These are phyloP conservation scores for Thermoascus crustaceus DNA, from an alignment of 2,329 filamentous ascomycete genomes.

Conservation along the genomic window DNA sequence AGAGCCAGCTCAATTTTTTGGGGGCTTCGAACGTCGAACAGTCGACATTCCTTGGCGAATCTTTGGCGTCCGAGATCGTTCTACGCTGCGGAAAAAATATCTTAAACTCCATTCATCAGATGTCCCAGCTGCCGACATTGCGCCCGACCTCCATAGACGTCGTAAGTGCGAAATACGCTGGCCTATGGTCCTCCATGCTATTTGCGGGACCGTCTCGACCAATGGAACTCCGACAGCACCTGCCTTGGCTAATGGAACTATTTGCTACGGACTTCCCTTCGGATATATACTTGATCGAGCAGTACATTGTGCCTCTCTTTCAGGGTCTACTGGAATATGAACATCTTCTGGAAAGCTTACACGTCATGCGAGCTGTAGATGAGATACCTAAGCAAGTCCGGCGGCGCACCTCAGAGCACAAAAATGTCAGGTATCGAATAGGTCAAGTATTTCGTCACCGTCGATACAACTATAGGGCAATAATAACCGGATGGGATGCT, in stretches of 20 bases:
- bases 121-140: slow-evolving; percentile 25
- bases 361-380: slow-evolving; percentile 50
- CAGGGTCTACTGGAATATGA: slow-evolving; percentile 43
- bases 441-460: slow-evolving; percentile 80
- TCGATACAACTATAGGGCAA: slow-evolving; percentile 68
- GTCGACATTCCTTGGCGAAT: slow-evolving; percentile 53
- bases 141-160: slow-evolving; percentile 41
- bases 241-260: slow-evolving; percentile 57
- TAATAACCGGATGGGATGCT: slow-evolving; percentile 81
- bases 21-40: slow-evolving; percentile 33
- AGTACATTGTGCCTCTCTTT: slow-evolving; percentile 58
- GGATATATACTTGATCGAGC: slow-evolving; percentile 63
- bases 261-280: slow-evolving; percentile 60
- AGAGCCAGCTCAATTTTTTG: slow-evolving; percentile 49
- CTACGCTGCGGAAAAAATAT: slow-evolving; percentile 75
- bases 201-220: slow-evolving; percentile 36
- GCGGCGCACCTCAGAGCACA: slow-evolving; percentile 24
- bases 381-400: slow-evolving; percentile 45
- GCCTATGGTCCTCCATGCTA: slow-evolving; percentile 62
- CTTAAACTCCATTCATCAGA: slow-evolving; percentile 57
- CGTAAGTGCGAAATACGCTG: slow-evolving; percentile 59
- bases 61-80: slow-evolving; percentile 59
- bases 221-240: slow-evolving; percentile 51
- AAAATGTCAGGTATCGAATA: slow-evolving; percentile 57
- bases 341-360: slow-evolving; percentile 47